These are phyloP conservation scores for Megacollybia platyphylla DNA, from an alignment of 1,284 basidiomycete genomes.

Conservation along the genomic window DNA sequence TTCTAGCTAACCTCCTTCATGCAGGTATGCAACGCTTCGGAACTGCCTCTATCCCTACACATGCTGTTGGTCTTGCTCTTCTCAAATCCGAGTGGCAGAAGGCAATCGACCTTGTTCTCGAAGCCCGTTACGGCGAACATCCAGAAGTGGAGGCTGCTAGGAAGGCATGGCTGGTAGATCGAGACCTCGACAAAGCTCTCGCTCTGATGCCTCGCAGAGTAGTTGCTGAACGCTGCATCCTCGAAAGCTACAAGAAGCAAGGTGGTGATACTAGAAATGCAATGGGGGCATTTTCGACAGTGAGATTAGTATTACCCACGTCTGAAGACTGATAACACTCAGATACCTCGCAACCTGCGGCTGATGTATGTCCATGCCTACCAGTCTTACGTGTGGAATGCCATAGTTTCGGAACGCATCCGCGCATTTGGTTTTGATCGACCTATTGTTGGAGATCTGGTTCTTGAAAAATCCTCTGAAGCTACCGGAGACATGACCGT, in stretches of 20 bases:
- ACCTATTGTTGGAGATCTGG: constrained; percentile 80
- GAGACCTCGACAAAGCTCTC: constrained; percentile 67
- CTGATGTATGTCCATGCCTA: constrained; percentile 99
- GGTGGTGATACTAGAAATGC: constrained; percentile 69
- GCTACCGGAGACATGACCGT: constrained; percentile 22
- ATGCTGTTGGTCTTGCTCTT: constrained; percentile 84
- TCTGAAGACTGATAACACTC: constrained; percentile 4
- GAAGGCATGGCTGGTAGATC: constrained; percentile 73
- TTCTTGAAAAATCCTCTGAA: constrained; percentile 46
- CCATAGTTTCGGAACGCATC: constrained; percentile 87
- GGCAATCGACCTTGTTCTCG: constrained; percentile 76
- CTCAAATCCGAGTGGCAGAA: constrained; percentile 83
- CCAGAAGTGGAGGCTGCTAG: constrained; percentile 74
- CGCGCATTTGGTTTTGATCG: constrained; percentile 63
- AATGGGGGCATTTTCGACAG: constrained; percentile 76
- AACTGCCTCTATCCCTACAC: constrained; percentile 91
- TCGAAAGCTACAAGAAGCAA: constrained; percentile 83
- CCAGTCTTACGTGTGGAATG: constrained; percentile 98
- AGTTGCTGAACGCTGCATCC: constrained; percentile 84
- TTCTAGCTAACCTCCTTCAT: not conserved
- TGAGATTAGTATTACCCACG: constrained; percentile 21
- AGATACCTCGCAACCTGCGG: constrained; percentile 93
- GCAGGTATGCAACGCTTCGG: constrained; percentile 98
- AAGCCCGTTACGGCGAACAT: constrained; percentile 78
- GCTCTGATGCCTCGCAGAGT: constrained; percentile 78